Conservation (phyloP, 192 early-diverging fungal genomes). For the Linderina pennispora region DNA sequence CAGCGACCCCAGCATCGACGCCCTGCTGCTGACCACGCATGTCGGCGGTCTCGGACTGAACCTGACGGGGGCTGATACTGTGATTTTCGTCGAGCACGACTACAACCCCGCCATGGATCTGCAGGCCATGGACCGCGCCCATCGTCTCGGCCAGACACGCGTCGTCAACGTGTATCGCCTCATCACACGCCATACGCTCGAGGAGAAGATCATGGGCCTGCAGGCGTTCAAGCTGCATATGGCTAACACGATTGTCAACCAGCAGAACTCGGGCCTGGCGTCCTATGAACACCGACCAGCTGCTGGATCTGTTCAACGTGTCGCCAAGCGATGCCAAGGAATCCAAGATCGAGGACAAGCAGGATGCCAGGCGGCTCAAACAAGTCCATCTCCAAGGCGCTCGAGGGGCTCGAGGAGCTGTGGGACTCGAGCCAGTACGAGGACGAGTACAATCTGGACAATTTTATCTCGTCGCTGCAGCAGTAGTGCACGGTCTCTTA, state of each 20-base stretch:
- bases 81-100: constrained; percentile 99
- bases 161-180: constrained; percentile 98
- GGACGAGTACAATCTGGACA: constrained; percentile 78
- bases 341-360: neutral
- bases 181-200: constrained; percentile 93
- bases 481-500: constrained; percentile 8
- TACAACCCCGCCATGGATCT: constrained; percentile 99
- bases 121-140: constrained; percentile 99
- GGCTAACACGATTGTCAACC: constrained; percentile 90
- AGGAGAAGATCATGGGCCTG: constrained; percentile 99
- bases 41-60: constrained; percentile 97
- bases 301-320: constrained; percentile 90
- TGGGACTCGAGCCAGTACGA: constrained; percentile 91
- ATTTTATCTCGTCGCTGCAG: constrained; percentile 58
- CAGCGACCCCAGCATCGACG: constrained; percentile 91
- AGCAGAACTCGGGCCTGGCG: constrained; percentile 89
- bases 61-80: constrained; percentile 98
- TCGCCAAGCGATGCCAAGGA: constrained; percentile 43
- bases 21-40: constrained; percentile 89
- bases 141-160: constrained; percentile 95
- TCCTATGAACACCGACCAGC: constrained; percentile 96
- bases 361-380: constrained; percentile 5
- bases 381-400: constrained; percentile 40
- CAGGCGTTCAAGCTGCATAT: constrained; percentile 99
- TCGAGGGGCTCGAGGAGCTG: constrained; percentile 69